These are phyloP conservation scores for Zelonia costaricensis DNA, from an alignment of 208 protist genomes.

Conservation along the genomic window DNA sequence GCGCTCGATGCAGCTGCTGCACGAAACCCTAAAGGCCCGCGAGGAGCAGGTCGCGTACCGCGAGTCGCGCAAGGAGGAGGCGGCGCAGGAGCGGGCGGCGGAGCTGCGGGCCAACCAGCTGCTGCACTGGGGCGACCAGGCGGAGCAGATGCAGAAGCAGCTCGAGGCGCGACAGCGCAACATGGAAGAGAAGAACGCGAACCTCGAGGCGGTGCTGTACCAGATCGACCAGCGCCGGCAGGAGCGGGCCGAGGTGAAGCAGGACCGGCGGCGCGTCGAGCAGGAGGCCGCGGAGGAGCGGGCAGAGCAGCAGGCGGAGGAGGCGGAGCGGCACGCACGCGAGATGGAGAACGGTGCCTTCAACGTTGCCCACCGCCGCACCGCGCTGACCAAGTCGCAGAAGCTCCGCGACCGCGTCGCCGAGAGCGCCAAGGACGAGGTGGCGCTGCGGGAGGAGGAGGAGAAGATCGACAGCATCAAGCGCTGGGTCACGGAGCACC, in stretches of 20 bases:
- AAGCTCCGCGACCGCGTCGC: slow-evolving; percentile 44
- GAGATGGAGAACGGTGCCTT: slow-evolving; percentile 41
- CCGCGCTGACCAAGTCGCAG: slow-evolving; percentile 44
- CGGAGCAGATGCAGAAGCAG: slow-evolving; percentile 51
- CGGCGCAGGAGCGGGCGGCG: slow-evolving; percentile 26
- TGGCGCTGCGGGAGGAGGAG: slow-evolving; percentile 37
- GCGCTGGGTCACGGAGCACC: slow-evolving; percentile 23
- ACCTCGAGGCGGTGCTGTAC: slow-evolving; percentile 66
- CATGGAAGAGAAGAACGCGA: slow-evolving; percentile 70
- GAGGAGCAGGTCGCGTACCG: slow-evolving; percentile 76
- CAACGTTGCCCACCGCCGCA: slow-evolving; percentile 45
- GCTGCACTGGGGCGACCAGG: slow-evolving; percentile 45
- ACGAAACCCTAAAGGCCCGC: slow-evolving; percentile 65
- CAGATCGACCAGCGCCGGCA: slow-evolving; percentile 60
- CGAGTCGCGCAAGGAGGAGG: slow-evolving; percentile 29
- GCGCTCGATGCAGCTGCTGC: slow-evolving; percentile 53
- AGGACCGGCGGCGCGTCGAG: slow-evolving; percentile 29
- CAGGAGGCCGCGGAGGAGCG: slow-evolving; percentile 64
- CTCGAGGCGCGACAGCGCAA: slow-evolving; percentile 50
- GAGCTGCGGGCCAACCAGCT: slow-evolving; percentile 38
- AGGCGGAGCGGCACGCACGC: slow-evolving; percentile 21
- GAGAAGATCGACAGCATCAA: slow-evolving; percentile 39
- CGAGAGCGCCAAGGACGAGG: slow-evolving; percentile 33
- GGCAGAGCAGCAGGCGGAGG: slow-evolving; percentile 52
- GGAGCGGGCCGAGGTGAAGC: slow-evolving; percentile 38